Percentiles rank a stretch among this genome's conserved stretches.
These are phyloP conservation scores for Penicillium pancosmium DNA, from an alignment of 495 filamentous ascomycete genomes.

Conservation along the genomic window DNA sequence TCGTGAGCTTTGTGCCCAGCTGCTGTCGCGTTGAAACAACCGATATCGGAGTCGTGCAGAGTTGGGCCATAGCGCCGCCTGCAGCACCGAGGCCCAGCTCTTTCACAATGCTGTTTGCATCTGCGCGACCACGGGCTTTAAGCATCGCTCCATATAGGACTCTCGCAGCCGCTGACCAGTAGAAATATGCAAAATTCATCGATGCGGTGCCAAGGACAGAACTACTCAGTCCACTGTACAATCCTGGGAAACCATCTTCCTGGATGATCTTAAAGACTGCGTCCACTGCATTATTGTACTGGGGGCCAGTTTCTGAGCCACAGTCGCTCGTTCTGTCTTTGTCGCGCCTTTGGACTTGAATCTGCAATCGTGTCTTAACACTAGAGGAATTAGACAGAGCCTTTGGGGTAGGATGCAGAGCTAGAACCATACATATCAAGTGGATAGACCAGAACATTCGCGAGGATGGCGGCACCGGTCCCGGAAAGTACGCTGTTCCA, in stretches of 20 bases:
- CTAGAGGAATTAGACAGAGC: background rate
- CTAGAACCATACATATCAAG: conserved; percentile 16
- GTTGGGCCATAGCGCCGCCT: conserved; percentile 81
- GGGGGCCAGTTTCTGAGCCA: background rate
- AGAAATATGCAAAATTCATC: conserved; percentile 28
- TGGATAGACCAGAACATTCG: conserved; percentile 20
- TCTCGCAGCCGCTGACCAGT: conserved; percentile 18
- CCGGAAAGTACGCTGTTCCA: conserved; percentile 21
- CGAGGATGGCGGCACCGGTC: conserved; percentile 19
- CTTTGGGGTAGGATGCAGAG: too few species aligned
- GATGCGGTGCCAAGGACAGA: conserved; percentile 20
- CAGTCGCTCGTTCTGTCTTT: background rate
- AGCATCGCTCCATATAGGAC: conserved; percentile 4
- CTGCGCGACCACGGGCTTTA: conserved; percentile 1
- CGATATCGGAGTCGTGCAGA: conserved; percentile 87
- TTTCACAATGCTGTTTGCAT: conserved; percentile 17
- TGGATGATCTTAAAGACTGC: conserved; percentile 11
- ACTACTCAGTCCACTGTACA: conserved; percentile 17
- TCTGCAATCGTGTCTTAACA: conserved; percentile 20
- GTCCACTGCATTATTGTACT: conserved; percentile 7
- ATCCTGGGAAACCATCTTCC: conserved; percentile 15
- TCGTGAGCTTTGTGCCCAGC: conserved; percentile 65
- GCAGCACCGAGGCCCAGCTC: conserved; percentile 67
- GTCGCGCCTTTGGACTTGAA: conserved; percentile 7
- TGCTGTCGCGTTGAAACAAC: conserved; percentile 91